These are phyloP conservation scores for Solanum bulbocastanum DNA, from an alignment of 257 asterid species.

Conservation along the genomic window DNA sequence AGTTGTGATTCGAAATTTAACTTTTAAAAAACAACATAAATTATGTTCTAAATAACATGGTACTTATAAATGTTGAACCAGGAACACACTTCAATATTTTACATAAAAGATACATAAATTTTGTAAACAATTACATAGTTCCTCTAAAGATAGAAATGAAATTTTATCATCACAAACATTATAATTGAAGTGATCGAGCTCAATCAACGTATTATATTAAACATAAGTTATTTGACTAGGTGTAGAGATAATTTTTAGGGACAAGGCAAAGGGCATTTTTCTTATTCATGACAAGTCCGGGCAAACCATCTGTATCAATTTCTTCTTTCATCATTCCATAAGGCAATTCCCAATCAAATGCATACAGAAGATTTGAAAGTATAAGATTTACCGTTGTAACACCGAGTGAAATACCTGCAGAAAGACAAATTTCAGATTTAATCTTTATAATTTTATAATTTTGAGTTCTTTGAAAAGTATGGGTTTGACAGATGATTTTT, in stretches of 20 bases:
- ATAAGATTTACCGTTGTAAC: not conserved
- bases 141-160: too few relatives aligned
- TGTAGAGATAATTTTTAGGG: not conserved
- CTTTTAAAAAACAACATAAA: too few relatives aligned
- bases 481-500: not conserved
- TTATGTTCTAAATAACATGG: too few relatives aligned
- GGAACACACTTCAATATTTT: too few relatives aligned
- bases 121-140: too few relatives aligned
- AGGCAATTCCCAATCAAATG: not conserved
- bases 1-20: too few relatives aligned
- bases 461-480: too few relatives aligned
- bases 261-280: not conserved
- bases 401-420: not conserved
- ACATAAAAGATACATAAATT: too few relatives aligned
- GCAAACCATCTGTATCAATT: not conserved
- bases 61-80: too few relatives aligned
- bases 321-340: not conserved
- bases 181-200: not conserved
- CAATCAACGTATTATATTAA: not conserved
- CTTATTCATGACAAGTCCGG: not conserved
- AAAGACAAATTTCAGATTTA: not conserved
- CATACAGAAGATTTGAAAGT: not conserved
- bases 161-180: not conserved
- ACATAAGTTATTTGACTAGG: not conserved
- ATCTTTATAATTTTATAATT: not conserved